A percentile compares a stretch with the other conserved stretches of the same genome.
Conservation (phyloP, 2,329 filamentous ascomycete genomes). For the Dryadomyces quercus-mongolicae region DNA sequence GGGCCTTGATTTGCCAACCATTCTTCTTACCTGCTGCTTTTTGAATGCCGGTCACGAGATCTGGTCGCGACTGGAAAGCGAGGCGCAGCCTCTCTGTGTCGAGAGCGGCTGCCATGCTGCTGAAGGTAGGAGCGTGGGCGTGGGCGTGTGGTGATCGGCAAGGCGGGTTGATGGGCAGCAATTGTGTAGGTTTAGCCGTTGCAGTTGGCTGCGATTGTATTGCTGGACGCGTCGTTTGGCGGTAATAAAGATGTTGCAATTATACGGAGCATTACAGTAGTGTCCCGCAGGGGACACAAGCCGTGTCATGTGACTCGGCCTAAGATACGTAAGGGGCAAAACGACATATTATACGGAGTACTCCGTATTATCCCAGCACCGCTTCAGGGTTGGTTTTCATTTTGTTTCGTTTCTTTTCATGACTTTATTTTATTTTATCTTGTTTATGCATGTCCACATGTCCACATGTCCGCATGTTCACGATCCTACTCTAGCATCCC, state of each 20-base stretch:
- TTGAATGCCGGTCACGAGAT: constrained; percentile 42
- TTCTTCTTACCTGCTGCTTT: constrained; percentile 32
- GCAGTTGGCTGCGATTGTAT: background rate
- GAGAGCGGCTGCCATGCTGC: constrained; percentile 21
- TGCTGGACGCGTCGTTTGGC: background rate
- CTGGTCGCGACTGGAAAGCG: constrained; percentile 43
- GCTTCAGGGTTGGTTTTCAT: background rate
- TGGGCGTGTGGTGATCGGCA: background rate
- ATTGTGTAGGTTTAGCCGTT: background rate
- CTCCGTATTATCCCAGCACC: no score
- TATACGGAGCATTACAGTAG: background rate
- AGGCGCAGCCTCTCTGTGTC: constrained; percentile 36
- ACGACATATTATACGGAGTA: background rate
- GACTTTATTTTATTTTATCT: background rate
- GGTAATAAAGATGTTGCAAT: background rate
- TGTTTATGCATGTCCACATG: background rate
- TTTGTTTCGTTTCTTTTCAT: background rate
- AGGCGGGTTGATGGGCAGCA: background rate
- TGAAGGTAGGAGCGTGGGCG: background rate
- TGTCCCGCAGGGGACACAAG: background rate
- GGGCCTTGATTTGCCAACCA: no score
- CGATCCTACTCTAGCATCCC: constrained; percentile 6
- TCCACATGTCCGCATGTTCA: background rate
- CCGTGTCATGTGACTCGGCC: background rate
- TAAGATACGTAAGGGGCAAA: background rate